Evolutionary conservation across 2,329 filamentous ascomycete species (phyloP), one percentile per base, ranked within the genome.

Genomic region (Thelonectria olida): DNA sequence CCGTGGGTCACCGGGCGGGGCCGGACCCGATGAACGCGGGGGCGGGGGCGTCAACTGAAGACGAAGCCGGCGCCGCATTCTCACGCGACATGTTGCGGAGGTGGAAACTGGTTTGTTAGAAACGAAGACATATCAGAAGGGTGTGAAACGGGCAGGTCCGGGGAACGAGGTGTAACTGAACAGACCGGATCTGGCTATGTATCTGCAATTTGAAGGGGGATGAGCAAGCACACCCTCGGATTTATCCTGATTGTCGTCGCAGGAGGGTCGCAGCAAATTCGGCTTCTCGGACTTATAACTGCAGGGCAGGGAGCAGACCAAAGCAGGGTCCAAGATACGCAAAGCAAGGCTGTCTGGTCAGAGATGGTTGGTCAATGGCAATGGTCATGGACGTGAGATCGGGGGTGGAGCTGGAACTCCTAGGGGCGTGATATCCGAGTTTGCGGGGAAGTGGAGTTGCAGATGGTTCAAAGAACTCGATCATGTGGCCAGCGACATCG

Each of bases 251-350:
- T n/a, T n/a, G n/a, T n/a, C n/a, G n/a, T n/a, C n/a, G n/a, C n/a
- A 34, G 17, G n/a, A 34, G 13, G 39, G n/a, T n/a, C 58, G 28
- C 52, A n/a, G 20, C 8, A 50, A 60, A 19, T 56, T 68, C 63
- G 65, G 65, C 44, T 55, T 50, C 41, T 68, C 65, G 66, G 66
- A 31, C 20, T 7, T 36, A 17, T 45, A 34, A 36, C 10, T 44
- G 20, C 51, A 36, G 39, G 50, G 38, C 25, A 23, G 34, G 39
- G 51, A 17, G 9, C 28, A 31, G 28, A 5, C 28, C 7, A 34
- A 7, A n/a, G 12, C 31, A n/a, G 13, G 38, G 28, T n/a, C n/a
- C n/a, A n/a, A n/a, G n/a, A n/a, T n/a, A n/a, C n/a, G n/a, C 39
- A 49, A 39, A 44, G 19, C 23, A 23, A 41, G 42, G 31, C 42